These are phyloP conservation scores for Singerocomus rubriflavus DNA, from an alignment of 1,284 basidiomycete genomes.

Conservation along the genomic window DNA sequence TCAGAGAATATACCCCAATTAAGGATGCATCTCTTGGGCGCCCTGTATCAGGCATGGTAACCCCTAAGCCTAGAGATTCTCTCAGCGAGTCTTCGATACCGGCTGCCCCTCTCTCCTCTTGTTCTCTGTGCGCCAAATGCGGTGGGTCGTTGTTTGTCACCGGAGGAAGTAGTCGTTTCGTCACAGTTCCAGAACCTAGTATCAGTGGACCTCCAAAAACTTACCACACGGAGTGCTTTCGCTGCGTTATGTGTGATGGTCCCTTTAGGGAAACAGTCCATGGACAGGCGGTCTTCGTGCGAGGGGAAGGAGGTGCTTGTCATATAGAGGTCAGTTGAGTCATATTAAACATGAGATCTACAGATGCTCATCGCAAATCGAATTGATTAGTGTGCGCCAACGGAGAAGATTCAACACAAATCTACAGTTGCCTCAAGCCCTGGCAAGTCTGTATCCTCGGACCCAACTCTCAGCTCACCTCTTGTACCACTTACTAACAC, in stretches of 20 bases:
- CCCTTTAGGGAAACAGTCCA: slow-evolving; percentile 58
- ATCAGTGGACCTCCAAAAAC: slow-evolving; percentile 45
- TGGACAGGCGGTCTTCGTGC: slow-evolving; percentile 66
- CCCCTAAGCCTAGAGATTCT: slow-evolving; percentile 26
- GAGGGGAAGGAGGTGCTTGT: slow-evolving; percentile 60
- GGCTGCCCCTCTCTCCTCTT: slow-evolving; percentile 25
- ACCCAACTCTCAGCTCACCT: slow-evolving; percentile 18
- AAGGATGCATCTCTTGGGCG: slow-evolving; percentile 9
- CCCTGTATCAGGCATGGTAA: slow-evolving; percentile 13
- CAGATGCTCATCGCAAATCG: slow-evolving; percentile 9
- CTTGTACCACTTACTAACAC: slow-evolving; percentile 23
- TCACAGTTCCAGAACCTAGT: slow-evolving; percentile 61
- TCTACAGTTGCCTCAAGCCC: slow-evolving; percentile 25
- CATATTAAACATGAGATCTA: not conserved
- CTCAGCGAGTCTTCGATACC: slow-evolving; percentile 23
- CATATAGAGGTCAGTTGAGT: slow-evolving; percentile 60
- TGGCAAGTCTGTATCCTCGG: slow-evolving; percentile 21
- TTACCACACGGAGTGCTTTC: slow-evolving; percentile 74
- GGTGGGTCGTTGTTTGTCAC: slow-evolving; percentile 53
- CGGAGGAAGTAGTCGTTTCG: slow-evolving; percentile 54
- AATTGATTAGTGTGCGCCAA: slow-evolving; percentile 58
- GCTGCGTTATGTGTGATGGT: slow-evolving; percentile 61
- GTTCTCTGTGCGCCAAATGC: slow-evolving; percentile 55
- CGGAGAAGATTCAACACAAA: slow-evolving; percentile 44
- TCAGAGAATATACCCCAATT: slow-evolving; percentile 9